Percentiles rank a stretch among this genome's conserved stretches.
phyloP scores from a whole-genome alignment of 2,329 filamentous ascomycete species.

The Diaporthe vexans region DNA sequence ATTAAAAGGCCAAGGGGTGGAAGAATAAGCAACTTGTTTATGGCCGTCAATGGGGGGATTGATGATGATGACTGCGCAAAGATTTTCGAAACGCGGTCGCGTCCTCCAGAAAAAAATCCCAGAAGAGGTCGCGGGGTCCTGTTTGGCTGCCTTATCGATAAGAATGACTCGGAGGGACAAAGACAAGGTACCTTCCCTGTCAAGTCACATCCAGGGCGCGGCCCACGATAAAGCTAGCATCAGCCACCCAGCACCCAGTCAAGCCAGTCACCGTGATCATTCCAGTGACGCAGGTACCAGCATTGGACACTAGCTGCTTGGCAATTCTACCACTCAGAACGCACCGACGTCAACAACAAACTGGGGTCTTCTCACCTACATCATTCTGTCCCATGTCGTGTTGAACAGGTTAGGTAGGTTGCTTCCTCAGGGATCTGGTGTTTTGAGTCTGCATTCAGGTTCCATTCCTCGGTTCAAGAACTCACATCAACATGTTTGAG shows the following conservation, averaged over 20 bases:
- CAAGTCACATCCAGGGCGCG: neutral
- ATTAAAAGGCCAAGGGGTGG: conserved; percentile 5
- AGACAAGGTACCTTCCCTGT: conserved; percentile 19
- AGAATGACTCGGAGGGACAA: conserved; percentile 24
- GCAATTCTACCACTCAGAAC: neutral
- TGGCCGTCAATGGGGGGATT: conserved; percentile 20
- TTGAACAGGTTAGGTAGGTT: neutral
- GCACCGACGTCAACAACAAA: neutral
- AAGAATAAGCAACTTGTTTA: neutral
- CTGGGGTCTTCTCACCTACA: no score
- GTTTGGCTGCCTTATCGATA: conserved; percentile 39
- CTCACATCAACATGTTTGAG: neutral
- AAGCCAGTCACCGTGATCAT: neutral
- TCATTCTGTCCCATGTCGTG: neutral
- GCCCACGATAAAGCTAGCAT: conserved; percentile 1
- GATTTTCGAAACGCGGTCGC: conserved; percentile 39
- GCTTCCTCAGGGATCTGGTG: neutral
- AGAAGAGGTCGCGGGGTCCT: conserved; percentile 36
- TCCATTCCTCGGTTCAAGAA: neutral
- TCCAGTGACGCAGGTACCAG: neutral
- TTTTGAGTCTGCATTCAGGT: neutral
- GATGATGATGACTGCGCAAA: conserved; percentile 37
- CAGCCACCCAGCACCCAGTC: neutral
- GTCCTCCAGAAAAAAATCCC: conserved; percentile 23
- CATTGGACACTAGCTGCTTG: neutral